phyloP scores from a whole-genome alignment of 2,329 filamentous ascomycete species.

The Penicillium griseofulvum region DNA sequence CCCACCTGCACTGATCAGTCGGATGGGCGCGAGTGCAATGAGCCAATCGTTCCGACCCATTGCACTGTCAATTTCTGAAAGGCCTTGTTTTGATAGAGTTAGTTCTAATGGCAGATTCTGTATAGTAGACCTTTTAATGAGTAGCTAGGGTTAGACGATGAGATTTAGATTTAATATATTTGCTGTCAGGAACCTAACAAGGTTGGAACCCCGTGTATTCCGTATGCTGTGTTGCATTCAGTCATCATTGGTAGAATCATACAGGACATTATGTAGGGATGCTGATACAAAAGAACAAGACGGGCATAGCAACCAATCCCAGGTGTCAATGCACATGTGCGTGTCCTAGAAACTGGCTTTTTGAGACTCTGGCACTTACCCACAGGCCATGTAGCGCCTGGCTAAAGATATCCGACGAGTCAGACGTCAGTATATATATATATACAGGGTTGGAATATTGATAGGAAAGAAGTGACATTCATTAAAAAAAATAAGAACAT shows the following conservation, averaged over 20 bases:
- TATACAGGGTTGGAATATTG: neutral
- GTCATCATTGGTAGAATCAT: neutral
- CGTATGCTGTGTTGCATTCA: neutral
- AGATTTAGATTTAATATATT: neutral
- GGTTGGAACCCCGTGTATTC: too few species aligned
- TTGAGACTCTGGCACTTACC: neutral
- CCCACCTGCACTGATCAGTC: slow-evolving; percentile 30
- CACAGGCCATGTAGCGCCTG: neutral
- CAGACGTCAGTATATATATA: too few species aligned
- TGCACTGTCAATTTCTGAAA: slow-evolving; percentile 31
- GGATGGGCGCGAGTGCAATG: slow-evolving; percentile 34
- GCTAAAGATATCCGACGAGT: neutral
- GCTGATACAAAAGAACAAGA: neutral
- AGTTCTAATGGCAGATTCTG: too few species aligned
- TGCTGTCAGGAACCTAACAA: too few species aligned
- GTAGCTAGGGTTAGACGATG: too few species aligned
- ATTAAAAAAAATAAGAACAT: neutral
- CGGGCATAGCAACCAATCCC: neutral
- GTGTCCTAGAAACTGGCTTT: neutral
- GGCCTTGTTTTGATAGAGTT: slow-evolving; percentile 19
- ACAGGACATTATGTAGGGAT: neutral
- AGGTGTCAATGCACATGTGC: neutral
- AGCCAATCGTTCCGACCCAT: slow-evolving; percentile 32
- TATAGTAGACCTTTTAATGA: too few species aligned
- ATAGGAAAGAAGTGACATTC: neutral